Evolutionary conservation across 139 green algal species (phyloP), one percentile per base, ranked within the genome.

Genomic region (Volvox africanus): DNA sequence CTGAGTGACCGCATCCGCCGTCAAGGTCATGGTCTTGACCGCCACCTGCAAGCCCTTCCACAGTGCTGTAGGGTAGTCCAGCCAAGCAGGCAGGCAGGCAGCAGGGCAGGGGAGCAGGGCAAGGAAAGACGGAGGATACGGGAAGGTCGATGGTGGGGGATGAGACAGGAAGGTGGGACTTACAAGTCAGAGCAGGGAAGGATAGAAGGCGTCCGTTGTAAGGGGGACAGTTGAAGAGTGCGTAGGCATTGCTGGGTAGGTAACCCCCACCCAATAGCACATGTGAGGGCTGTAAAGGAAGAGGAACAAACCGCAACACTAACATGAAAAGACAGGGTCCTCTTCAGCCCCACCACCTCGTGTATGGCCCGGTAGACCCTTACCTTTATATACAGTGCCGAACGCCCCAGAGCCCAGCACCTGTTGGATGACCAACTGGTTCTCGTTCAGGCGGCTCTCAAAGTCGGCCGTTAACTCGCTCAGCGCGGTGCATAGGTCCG

Each of bases 341-440:
- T n/a, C n/a, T n/a, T n/a, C n/a, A n/a, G n/a, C n/a, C n/a, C n/a
- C n/a, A n/a, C n/a, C n/a, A n/a, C n/a, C n/a, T n/a, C n/a, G n/a
- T n/a, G n/a, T n/a, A n/a, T 55, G 44, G 44, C 44, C 44, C 44
- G 9, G 5, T 75, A 75, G 67, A 12, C 50, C 36, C 86, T 37
- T 19, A 77, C 82, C 90, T 81, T 93, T 93, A 76, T 93, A 93
- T 62, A 93, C 90, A 0, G 84, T 90, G 12, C 90, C 90, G n/a
- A 91, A 93, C 9, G 82, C 90, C 19, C 90, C 90, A 1, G 71
- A 28, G 36, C 90, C 90, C 35, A 93, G 65, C n/a, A 79, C 37
- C 30, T 88, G 33, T 76, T 91, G 83, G 11, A 93, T 90, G n/a
- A 91, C 62, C 35, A 93, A 62, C 76, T 93, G 90, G 82, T 87